Evolutionary conservation across 306 rosid species (phyloP), one percentile per base, ranked within the genome.

Genomic region (Purshia tridentata): DNA sequence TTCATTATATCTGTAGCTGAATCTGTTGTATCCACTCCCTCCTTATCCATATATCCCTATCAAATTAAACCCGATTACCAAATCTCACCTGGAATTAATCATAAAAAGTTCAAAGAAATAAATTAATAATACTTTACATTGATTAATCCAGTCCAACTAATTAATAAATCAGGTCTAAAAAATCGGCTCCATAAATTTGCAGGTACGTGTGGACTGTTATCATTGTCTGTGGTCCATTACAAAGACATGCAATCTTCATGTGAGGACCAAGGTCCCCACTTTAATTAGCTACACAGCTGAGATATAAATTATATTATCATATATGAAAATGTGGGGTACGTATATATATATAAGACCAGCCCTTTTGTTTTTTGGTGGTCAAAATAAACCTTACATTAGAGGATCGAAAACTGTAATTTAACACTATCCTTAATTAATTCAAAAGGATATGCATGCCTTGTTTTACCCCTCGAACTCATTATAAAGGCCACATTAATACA

Each of bases 161-260:
- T 6, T 40, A 55, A 39, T 6, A 22, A 72, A 59, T 9, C 11
- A 44, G 62, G 81, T 80, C 84, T 42, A 55, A 80, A 65, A 65
- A 72, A 65, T 77, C 84, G 67, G 84, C 78, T 72, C 50, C 57
- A 76, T 35, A 23, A 69, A 40, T 49, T 64, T 75, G 69, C 77
- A 55, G 65, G 77, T n/a, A n/a, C n/a, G n/a, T 59, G 70, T 48
- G 61, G 47, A 69, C 54, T 37, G 19, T n/a, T 42, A 40, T 22
- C n/a, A 46, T 19, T 48, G 23, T 69, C 55, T 61, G 41, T 54
- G 59, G 70, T 65, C 72, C 72, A 57, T 20, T 70, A 65, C 68
- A 55, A 60, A 23, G 49, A 70, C 64, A 41, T 69, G 63, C 10
- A 64, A 15, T 53, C 53, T 13, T 61, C 56, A 40, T 69, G 65